These are phyloP conservation scores for Moricandia moricandioides DNA, from an alignment of 345 rosid genomes.

Conservation along the genomic window DNA sequence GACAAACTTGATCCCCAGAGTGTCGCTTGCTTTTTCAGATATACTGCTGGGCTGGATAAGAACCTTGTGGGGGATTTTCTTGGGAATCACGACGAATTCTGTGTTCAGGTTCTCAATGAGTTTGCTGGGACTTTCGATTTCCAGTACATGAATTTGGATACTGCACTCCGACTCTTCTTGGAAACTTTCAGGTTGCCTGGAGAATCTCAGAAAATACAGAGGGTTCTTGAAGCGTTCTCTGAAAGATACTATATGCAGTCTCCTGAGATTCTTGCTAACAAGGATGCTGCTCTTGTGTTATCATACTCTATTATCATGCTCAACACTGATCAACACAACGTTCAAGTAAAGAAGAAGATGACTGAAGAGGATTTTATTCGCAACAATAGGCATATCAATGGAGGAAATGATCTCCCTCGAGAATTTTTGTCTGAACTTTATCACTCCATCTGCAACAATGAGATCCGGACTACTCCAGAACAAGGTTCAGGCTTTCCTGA, in stretches of 20 bases:
- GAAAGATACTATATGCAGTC: constrained; percentile 98
- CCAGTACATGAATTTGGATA: constrained; percentile 94
- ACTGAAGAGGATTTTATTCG: constrained; percentile 95
- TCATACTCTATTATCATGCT: constrained; percentile 97
- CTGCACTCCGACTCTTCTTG: constrained; percentile 86
- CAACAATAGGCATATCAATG: constrained; percentile 92
- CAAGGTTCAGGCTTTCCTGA: constrained; percentile 91
- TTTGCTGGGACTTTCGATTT: constrained; percentile 99
- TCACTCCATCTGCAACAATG: constrained; percentile 91
- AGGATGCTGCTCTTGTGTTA: constrained; percentile 93
- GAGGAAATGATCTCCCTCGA: constrained; percentile 38
- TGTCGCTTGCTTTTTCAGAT: constrained; percentile 98
- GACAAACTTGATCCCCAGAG: constrained; percentile 99
- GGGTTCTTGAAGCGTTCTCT: constrained; percentile 97
- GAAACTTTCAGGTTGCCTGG: constrained; percentile 98
- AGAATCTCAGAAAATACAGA: constrained; percentile 95
- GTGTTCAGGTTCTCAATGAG: constrained; percentile 98
- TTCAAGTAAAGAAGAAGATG: constrained; percentile 99
- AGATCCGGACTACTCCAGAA: constrained; percentile 95
- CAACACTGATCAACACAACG: constrained; percentile 95
- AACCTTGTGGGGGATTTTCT: constrained; percentile 98
- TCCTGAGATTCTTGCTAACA: constrained; percentile 81
- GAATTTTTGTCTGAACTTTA: constrained; percentile 82
- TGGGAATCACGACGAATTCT: constrained; percentile 97
- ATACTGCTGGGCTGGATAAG: constrained; percentile 95